Evolutionary conservation across 2,329 filamentous ascomycete species (phyloP).

Genomic region (Calonectria fujianensis): DNA sequence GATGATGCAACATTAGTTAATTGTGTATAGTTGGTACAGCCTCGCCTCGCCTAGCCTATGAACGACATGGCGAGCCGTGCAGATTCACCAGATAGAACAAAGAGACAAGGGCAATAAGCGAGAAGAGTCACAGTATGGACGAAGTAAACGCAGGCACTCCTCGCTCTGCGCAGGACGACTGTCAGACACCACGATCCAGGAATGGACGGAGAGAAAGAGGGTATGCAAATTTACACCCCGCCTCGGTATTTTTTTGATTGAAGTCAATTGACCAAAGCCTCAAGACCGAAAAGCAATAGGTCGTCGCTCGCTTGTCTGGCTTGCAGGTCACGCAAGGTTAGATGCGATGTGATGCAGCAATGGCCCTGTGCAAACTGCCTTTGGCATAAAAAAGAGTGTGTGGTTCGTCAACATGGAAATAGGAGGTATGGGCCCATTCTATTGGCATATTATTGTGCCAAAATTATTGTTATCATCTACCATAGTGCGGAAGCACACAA

Average conservation of each 20-base stretch:
- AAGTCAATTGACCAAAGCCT: background rate
- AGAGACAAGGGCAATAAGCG: background rate
- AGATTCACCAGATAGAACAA: background rate
- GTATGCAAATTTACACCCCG: background rate
- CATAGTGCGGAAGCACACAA: background rate
- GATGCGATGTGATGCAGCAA: conserved; percentile 92
- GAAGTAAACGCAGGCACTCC: background rate
- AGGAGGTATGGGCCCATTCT: background rate
- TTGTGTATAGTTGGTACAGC: conserved; percentile 19
- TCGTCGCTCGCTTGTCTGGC: conserved; percentile 91
- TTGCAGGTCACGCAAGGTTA: conserved; percentile 90
- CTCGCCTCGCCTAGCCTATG: background rate
- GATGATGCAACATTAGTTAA: background rate
- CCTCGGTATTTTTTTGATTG: background rate
- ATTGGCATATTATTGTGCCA: background rate
- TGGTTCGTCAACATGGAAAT: conserved; percentile 16
- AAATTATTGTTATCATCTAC: background rate
- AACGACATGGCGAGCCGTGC: background rate
- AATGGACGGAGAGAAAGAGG: conserved; percentile 1
- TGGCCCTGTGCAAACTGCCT: conserved; percentile 91
- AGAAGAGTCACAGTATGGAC: background rate
- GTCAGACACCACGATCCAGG: background rate
- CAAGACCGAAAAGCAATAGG: conserved; percentile 68
- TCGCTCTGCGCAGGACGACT: conserved; percentile 8
- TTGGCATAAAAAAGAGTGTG: conserved; percentile 80